Base-by-base conservation (phyloP, 2,329 filamentous ascomycete species). In the Pyricularia sp. region DNA sequence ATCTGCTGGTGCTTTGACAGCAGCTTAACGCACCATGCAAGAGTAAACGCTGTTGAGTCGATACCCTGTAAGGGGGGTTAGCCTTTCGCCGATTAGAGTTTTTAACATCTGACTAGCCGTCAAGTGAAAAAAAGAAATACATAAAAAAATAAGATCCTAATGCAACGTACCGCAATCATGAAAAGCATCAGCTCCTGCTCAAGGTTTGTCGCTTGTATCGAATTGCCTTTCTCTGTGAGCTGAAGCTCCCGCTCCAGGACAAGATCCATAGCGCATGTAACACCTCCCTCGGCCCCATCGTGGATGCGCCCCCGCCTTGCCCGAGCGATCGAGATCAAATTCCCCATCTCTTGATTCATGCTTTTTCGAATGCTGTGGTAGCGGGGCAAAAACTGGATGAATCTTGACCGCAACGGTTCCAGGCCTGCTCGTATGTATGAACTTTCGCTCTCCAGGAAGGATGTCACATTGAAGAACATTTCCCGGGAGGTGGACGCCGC, bases 21-120 rank as follows among this genome's bases (percentile, higher is more conserved):
- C n/a, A 69, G 63, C 23, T 67, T 70, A 61, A 65, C n/a, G 14
- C 69, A 70, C 69, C 69, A 70, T 4, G 69, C 55, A 0, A 82
- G 71, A 0, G 79, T 79, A 9, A 78, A 81, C 12, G 78, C 76
- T 0, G 79, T 82, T 0, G 82, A 83, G 65, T 84, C 81, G 69
- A 83, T 79, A n/a, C 81, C 82, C 65, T 79, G 78, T n/a, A 50
- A 3, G 4, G 14, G 1, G 4, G 12, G 58, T 36, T 70, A n/a
- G 71, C 67, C 17, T 79, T 70, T 2, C 79, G 11, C 4, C 12
- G 12, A 2, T 70, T 69, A 78, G 6, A 30, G 20, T 26, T 64
- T 64, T 25, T 17, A 9, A 12, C 25, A 2, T 17, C 20, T 25
- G 7, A 4, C 61, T 25, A 64, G n/a, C 11, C 59, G 42, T n/a